Evolutionary conservation across 129 eudicot species (phyloP).

Genomic region (Scalesia atractyloides): DNA sequence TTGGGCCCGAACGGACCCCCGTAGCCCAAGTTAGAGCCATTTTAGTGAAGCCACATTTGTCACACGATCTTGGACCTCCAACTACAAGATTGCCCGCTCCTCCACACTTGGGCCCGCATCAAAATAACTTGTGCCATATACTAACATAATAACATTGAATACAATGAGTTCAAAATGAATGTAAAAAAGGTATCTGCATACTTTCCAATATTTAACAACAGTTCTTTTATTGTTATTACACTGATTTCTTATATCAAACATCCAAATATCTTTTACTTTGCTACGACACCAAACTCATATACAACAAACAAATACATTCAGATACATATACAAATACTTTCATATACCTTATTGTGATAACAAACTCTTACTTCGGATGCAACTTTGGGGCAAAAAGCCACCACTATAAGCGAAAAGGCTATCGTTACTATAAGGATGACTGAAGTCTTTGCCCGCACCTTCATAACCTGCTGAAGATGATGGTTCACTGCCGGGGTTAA

Average conservation of each 20-base stretch:
- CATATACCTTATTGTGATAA: not conserved
- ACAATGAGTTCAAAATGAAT: not conserved
- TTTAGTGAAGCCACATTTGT: too few relatives aligned
- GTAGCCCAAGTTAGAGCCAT: too few relatives aligned
- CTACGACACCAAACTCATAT: not conserved
- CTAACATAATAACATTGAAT: not conserved
- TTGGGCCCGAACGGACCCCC: too few relatives aligned
- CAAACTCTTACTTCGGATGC: slow-evolving; percentile 20
- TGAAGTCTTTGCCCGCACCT: slow-evolving; percentile 18
- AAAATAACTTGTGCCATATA: not conserved
- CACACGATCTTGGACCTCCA: too few relatives aligned
- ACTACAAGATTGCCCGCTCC: too few relatives aligned
- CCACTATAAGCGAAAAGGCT: slow-evolving; percentile 37
- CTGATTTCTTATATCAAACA: not conserved
- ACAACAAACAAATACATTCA: not conserved
- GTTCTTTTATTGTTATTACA: not conserved
- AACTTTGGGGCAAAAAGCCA: slow-evolving; percentile 14
- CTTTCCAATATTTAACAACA: not conserved
- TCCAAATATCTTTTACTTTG: not conserved
- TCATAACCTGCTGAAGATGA: slow-evolving; percentile 38
- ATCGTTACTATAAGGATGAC: slow-evolving; percentile 41
- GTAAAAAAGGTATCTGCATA: not conserved
- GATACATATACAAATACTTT: not conserved
- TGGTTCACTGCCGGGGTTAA: slow-evolving; percentile 52
- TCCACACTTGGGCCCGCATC: too few relatives aligned